Evolutionary conservation across 2,329 filamentous ascomycete genomes (phyloP), one percentile per base, ranked within the genome.

Genomic region (Pseudogymnoascus sp.): DNA sequence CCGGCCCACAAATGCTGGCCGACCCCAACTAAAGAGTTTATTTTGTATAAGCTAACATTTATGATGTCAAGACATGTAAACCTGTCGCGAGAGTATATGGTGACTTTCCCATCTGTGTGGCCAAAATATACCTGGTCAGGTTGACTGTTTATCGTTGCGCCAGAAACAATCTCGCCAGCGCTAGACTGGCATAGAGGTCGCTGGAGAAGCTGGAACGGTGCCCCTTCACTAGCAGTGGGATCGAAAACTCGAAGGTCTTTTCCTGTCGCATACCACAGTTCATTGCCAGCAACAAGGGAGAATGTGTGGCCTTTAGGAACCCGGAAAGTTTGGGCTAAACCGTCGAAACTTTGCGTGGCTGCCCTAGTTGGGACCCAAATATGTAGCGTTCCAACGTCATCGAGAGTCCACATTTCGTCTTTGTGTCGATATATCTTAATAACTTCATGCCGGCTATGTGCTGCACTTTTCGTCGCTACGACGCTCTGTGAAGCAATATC

Each of bases 1-100:
- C 88, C 93, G 28, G 92, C 91, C 94, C 94, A 99, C 0, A 99
- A 80, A 70, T 91, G 84, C 65, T 87, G 83, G 4, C 92, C 92
- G 2, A 92, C 89, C 7, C 91, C 90, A 1, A 87, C 84, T 62
- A 99, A 79, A 37, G 89, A 87, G 73, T 92, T 96, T 75, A 99
- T 96, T 76, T 97, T 97, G 82, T 95, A 97, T 12, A 92, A 83
- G 74, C 92, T 97, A 69, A 97, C 84, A 70, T 86, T 96, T 65
- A 97, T 79, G 37, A 96, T 81, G 4, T 84, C 85, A n/a, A 95
- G 72, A 69, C 91, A 96, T 0, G 85, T 77, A 72, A 89, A 94
- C 70, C 92, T 86, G 23, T 84, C 84, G 11, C 68, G 68, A 2
- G 91, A 93, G 75, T 96, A 97, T n/a, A 97, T 86, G 64, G 90